A percentile compares a stretch with the other conserved stretches of the same genome.
Evolutionary conservation across 202 grass and related monocot genomes (phyloP).

Genomic region (Setaria italica): DNA sequence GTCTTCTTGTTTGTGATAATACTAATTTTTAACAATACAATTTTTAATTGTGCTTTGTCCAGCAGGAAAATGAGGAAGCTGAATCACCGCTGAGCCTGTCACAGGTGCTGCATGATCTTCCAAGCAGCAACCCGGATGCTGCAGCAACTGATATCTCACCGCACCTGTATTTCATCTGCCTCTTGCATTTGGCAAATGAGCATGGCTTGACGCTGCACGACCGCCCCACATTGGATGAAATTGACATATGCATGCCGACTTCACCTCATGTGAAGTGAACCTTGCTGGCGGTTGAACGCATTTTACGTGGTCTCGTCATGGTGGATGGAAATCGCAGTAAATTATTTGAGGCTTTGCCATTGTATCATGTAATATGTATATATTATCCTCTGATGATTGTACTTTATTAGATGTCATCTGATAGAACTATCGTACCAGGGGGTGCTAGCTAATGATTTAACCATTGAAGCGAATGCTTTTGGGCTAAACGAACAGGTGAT

Average conservation of each 20-base stretch:
- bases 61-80: slow-evolving; percentile 44
- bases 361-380: slow-evolving; percentile 1
- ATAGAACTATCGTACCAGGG: neutral
- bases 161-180: slow-evolving; percentile 94
- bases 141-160: slow-evolving; percentile 74
- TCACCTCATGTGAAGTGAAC: slow-evolving; percentile 49
- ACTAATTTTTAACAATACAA: slow-evolving; percentile 30
- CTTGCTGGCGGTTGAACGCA: neutral
- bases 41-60: slow-evolving; percentile 24
- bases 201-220: slow-evolving; percentile 64
- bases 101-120: slow-evolving; percentile 72
- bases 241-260: slow-evolving; percentile 74
- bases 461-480: neutral
- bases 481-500: neutral
- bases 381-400: neutral
- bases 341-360: slow-evolving; percentile 10
- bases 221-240: slow-evolving; percentile 76
- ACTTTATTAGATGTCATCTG: slow-evolving; percentile 16
- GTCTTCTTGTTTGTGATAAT: neutral
- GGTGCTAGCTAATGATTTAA: neutral
- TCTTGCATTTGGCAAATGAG: slow-evolving; percentile 93
- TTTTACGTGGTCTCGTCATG: neutral
- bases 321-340: neutral
- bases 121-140: slow-evolving; percentile 55
- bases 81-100: slow-evolving; percentile 55